Base-by-base conservation (phyloP, 164 flowering plant species). In the Kalanchoe fedtschenkoi region DNA sequence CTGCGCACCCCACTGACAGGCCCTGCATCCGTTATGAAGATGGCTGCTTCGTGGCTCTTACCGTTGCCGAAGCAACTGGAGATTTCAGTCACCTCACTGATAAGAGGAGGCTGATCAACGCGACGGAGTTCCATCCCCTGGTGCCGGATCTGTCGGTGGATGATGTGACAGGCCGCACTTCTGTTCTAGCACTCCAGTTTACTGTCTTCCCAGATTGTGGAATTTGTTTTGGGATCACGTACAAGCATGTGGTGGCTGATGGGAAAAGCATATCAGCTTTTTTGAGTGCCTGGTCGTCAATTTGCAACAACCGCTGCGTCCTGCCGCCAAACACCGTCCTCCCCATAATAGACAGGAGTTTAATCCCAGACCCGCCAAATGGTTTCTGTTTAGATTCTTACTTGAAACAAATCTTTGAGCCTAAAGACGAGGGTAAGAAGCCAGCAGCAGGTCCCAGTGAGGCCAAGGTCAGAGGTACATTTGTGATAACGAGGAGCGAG, bases 221-320 rank as follows among this genome's bases (percentile, higher is more conserved):
- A 0, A 24, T 78, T 6, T 74, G 71, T 46, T 29, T 77, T 3
- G 79, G 80, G 1, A 5, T 75, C 26, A 44, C 70, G 4, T 33
- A 33, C 15, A 60, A 55, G 38, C 87, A 76, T 43, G 77, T 58
- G 4, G 61, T 43, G 9, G 69, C 65, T 17, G 88, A 83, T 37
- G 83, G 74, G 2, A 67, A 34, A 13, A 2, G 69, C 13, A 34
- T 66, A 9, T 30, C 37, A 51, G 56, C 58, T 17, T 78, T 80
- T 63, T 34, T 79, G 28, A 69, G 62, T 37, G 47, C 75, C 9
- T 83, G 88, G 88, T 75, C 84, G 0, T 68, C 74, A 0, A 55
- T 72, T 26, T 30, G 61, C 14, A 39, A 26, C 5, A 51, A 51
- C 56, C 24, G 14, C 14, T 26, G 56, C 32, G 11, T 47, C 19